Base-by-base conservation (phyloP, 208 protist genomes). In the Acanthamoeba castellanii region DNA sequence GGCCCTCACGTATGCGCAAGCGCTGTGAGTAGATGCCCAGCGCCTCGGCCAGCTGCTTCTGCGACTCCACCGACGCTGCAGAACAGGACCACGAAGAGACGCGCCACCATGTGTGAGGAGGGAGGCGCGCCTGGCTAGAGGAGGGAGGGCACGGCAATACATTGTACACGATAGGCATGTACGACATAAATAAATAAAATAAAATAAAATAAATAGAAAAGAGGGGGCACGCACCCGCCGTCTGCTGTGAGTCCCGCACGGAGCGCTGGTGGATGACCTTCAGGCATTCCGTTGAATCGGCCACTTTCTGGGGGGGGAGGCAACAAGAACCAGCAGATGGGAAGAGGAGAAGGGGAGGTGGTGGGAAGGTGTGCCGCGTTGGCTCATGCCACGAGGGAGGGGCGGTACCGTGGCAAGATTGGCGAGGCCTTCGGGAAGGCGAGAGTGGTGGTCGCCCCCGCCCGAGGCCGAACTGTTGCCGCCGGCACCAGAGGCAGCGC, bases 191-290 rank as follows among this genome's bases (percentile, higher is more conserved):
- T n/a, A n/a, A n/a, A n/a, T n/a, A n/a, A n/a, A n/a, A n/a, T n/a
- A n/a, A n/a, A n/a, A n/a, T n/a, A n/a, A n/a, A n/a, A n/a, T n/a
- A n/a, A n/a, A n/a, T n/a, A n/a, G n/a, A n/a, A n/a, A n/a, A n/a
- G 64, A 25, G 18, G 30, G 27, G 5, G 11, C 7, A 8, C 72
- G 22, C 6, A 85, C 76, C 76, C 30, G 25, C 52, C 76, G 76
- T 85, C 22, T 85, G 76, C 27, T 85, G 76, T 3, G 76, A 85
- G n/a, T 85, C 76, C 6, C 76, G 76, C 32, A 85, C 76, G 14
- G 76, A 85, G 3, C 76, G 34, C 37, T 85, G 76, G 45, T 85
- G 76, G 45, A 85, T 85, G 30, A 85, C 76, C n/a, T 85, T 85
- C 37, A 85, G 76, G n/a, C 76, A 85, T 30, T 85, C 76, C 4